A percentile compares a stretch with the other conserved stretches of the same genome.
Conservation (phyloP, 768 basidiomycete species). For the Cystoderma amianthinum region DNA sequence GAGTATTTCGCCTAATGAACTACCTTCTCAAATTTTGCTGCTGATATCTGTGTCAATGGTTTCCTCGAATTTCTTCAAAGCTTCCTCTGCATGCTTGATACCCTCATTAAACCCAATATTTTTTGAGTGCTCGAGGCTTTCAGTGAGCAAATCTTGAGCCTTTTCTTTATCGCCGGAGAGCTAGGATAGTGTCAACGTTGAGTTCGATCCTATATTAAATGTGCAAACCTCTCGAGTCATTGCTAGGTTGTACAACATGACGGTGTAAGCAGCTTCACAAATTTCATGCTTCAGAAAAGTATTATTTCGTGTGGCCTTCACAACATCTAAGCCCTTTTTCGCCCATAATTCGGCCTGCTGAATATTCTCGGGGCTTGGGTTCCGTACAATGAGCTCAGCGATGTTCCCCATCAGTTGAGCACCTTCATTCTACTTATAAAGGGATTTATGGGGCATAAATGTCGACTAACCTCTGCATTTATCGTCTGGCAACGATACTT, state of each 20-base stretch:
- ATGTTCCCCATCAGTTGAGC: conserved; percentile 42
- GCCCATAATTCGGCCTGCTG: conserved; percentile 59
- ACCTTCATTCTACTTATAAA: conserved; percentile 16
- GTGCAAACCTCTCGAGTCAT: conserved; percentile 41
- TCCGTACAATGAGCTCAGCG: conserved; percentile 34
- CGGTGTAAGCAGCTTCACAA: conserved; percentile 52
- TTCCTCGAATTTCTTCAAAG: conserved; percentile 12
- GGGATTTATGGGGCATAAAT: not conserved
- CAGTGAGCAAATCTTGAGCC: conserved; percentile 22
- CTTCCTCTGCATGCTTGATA: conserved; percentile 20
- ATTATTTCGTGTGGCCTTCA: conserved; percentile 17
- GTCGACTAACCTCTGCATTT: conserved; percentile 47
- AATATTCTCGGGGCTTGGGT: conserved; percentile 21
- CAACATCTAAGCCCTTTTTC: conserved; percentile 30
- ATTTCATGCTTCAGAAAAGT: conserved; percentile 15
- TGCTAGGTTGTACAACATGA: conserved; percentile 56
- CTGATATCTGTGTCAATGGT: conserved; percentile 5
- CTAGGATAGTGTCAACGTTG: conserved; percentile 14
- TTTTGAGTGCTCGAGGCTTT: conserved; percentile 29
- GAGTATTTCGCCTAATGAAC: not conserved
- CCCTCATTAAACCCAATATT: conserved; percentile 26
- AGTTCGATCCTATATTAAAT: not conserved
- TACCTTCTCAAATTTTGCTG: not conserved
- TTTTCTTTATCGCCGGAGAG: conserved; percentile 28
- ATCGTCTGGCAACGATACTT: conserved; percentile 33